Conservation (phyloP, 495 filamentous ascomycete species). For the Aspergillus conjunctus region DNA sequence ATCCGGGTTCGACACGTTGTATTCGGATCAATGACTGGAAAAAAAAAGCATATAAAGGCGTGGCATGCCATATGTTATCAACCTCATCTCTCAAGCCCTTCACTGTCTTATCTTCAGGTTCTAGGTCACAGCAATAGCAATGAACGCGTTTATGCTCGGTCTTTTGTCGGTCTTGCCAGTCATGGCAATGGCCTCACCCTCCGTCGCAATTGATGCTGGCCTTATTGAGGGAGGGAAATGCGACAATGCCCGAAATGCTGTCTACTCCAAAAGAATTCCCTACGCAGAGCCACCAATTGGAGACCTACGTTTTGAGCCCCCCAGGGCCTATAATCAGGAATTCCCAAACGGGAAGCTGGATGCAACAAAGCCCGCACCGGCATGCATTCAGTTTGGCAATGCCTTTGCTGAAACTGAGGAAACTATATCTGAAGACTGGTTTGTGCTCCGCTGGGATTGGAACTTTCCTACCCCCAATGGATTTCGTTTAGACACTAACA, state of each 20-base stretch:
- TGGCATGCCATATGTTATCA: too few species aligned
- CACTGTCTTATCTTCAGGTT: not conserved
- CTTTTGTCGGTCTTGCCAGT: not conserved
- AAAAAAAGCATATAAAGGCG: too few species aligned
- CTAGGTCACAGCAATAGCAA: not conserved
- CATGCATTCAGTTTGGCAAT: slow-evolving; percentile 4
- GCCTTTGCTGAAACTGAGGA: not conserved
- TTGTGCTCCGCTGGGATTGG: not conserved
- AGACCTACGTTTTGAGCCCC: slow-evolving; percentile 28
- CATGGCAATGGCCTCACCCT: not conserved
- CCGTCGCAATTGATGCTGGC: not conserved
- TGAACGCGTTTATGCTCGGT: not conserved
- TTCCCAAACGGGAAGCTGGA: slow-evolving; percentile 20
- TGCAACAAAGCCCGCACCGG: slow-evolving; percentile 10
- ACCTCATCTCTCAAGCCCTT: too few species aligned
- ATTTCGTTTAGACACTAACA: not conserved
- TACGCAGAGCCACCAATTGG: slow-evolving; percentile 33
- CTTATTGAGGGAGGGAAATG: not conserved
- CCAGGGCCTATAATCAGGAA: slow-evolving; percentile 24
- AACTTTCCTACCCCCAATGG: not conserved
- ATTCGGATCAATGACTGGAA: too few species aligned
- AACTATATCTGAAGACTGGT: slow-evolving; percentile 14
- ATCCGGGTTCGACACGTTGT: too few species aligned
- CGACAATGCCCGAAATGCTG: slow-evolving; percentile 34
- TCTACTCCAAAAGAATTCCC: slow-evolving; percentile 32